Percentiles rank a stretch among this genome's conserved stretches.
Evolutionary conservation across 2,329 filamentous ascomycete species (phyloP).

Genomic region (Xylariaceae sp.): DNA sequence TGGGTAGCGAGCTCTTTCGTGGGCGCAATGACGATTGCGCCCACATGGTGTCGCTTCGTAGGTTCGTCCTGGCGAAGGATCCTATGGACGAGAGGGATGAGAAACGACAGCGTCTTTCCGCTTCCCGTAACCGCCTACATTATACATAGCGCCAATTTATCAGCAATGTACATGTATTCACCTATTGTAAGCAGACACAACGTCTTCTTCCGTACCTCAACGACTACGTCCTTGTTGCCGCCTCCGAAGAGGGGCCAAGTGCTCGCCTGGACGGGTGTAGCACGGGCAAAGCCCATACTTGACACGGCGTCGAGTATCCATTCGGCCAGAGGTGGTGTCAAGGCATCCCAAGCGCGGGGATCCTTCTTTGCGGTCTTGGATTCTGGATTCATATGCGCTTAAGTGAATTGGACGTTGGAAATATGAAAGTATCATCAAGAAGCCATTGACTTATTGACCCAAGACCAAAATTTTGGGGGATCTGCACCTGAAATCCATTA

Average conservation of each 20-base stretch:
- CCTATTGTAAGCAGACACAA: neutral
- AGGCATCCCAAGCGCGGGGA: slow-evolving; percentile 64
- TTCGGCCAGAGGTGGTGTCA: slow-evolving; percentile 72
- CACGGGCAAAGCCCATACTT: slow-evolving; percentile 81
- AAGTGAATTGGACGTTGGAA: neutral
- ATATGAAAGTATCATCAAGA: neutral
- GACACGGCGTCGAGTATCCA: slow-evolving; percentile 86
- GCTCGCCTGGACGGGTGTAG: slow-evolving; percentile 94
- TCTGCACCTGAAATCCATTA: neutral
- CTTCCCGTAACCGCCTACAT: slow-evolving; percentile 80
- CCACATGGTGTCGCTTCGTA: slow-evolving; percentile 86
- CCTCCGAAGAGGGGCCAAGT: slow-evolving; percentile 81
- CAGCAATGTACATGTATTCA: neutral
- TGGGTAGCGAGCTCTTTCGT: slow-evolving; percentile 91
- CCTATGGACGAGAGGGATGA: slow-evolving; percentile 82
- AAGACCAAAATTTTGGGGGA: neutral
- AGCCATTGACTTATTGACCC: neutral
- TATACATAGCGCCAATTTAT: too few relatives aligned
- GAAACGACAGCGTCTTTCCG: slow-evolving; percentile 85
- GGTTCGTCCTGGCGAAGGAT: slow-evolving; percentile 79
- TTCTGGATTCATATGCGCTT: slow-evolving; percentile 38
- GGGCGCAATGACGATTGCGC: slow-evolving; percentile 88
- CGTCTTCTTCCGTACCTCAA: slow-evolving; percentile 21
- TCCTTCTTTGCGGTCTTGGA: slow-evolving; percentile 46
- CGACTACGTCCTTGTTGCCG: slow-evolving; percentile 36